Base-by-base conservation (phyloP, 257 asterid species). In the Petunia axillaris region DNA sequence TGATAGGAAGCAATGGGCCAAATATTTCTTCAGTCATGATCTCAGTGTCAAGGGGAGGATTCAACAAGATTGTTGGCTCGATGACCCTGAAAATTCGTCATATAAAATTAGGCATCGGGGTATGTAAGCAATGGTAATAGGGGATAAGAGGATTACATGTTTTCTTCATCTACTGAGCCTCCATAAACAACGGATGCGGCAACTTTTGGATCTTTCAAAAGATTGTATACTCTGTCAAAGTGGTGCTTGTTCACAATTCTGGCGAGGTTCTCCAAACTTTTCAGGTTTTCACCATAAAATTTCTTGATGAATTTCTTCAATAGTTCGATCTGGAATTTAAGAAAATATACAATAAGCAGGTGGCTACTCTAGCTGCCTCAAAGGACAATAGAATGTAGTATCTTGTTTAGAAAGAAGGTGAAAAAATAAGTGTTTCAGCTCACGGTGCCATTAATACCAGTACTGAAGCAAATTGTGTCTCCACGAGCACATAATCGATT, bases 1-100 rank as follows among this genome's bases (percentile, higher is more conserved):
- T 87, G 81, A 95, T 89, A 39, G 98, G 98, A 65, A 95, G 97
- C 88, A 95, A 83, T n/a, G 98, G 98, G 39, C 99, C 98, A 37
- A 95, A 95, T 80, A 95, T 92, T 84, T 95, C 99, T 76, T 95
- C 98, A 1, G 89, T 88, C 99, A 95, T 93, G 81, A 95, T 85
- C 62, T 76, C 88, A 63, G 98, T 77, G 81, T 95, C 94, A n/a
- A 88, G 86, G 9, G 99, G 99, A 78, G 98, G 98, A 89, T 95
- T 89, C 86, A 95, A 76, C 85, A 95, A 86, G 82, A 95, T 91
- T 5, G 99, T 95, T 41, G 99, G 99, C 83, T 91, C 97, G 53
- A 95, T 93, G 60, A 89, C 78, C 92, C 98, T 96, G 90, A 78
- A 66, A 40, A 35, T 63, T 35, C 8, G 67, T 64, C 67, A 54